Evolutionary conservation across 2,329 filamentous ascomycete species (phyloP), one percentile per base, ranked within the genome.

Genomic region (Alternaria panax): DNA sequence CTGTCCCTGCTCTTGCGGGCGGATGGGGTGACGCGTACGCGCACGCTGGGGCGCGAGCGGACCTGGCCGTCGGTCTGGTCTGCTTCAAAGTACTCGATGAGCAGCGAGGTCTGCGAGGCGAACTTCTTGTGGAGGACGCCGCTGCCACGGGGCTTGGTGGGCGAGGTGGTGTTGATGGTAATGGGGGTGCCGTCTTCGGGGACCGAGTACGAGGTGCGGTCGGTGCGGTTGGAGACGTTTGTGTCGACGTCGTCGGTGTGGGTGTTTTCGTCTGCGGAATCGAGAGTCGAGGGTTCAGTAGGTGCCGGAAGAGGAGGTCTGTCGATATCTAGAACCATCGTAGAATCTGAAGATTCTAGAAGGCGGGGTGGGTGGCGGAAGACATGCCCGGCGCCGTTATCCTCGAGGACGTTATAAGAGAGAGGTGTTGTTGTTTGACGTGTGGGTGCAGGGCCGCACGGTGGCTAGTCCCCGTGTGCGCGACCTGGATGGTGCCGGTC

Each of bases 51-150:
- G 69, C 91, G 89, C 70, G 90, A 89, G 69, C 88, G 86, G 32
- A 83, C 81, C 72, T 80, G 84, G 72, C 79, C 83, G 69, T 83
- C 84, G 57, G 86, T 81, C 77, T 92, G 93, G 64, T 89, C 88
- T 67, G 88, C 91, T 80, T 97, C 93, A 73, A 96, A 97, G 79
- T 96, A 97, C 80, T 97, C 93, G 72, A 97, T 97, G 71, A 97
- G 84, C 67, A 97, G 84, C 57, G 92, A 96, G 36, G 93, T 96
- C 81, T 96, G 93, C 45, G 92, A 96, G 73, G 81, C 79, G 76
- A 79, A 84, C 79, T 83, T 83, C 58, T 86, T 80, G 78, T 77
- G 65, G 80, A 84, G 46, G 43, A 42, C 36, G 48, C 47, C 61
- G 80, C 75, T 85, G 76, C 87, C 89, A 70, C 80, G 88, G 86